Percentiles rank a stretch among this genome's conserved stretches.
Evolutionary conservation across 768 basidiomycete species (phyloP).

Genomic region (Peribolospora baueri): DNA sequence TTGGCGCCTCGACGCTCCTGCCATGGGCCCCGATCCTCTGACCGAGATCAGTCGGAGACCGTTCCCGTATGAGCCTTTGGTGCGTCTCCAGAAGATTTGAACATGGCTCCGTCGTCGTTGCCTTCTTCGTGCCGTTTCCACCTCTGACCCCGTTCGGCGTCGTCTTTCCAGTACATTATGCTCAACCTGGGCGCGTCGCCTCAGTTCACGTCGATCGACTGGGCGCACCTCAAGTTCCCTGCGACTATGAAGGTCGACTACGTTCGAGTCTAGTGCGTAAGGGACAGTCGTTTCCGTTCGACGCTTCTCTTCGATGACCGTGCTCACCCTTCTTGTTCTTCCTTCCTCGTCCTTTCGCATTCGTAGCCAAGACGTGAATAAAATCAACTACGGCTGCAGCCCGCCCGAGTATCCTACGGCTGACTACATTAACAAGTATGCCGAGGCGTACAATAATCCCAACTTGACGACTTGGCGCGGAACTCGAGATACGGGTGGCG

Average conservation of each 20-base stretch:
- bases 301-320: neutral
- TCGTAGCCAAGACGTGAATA: conserved; percentile 36
- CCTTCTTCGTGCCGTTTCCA: neutral
- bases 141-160: conserved; percentile 2
- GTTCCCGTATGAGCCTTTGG: conserved; percentile 80
- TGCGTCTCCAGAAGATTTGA: conserved; percentile 20
- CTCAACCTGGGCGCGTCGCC: conserved; percentile 41
- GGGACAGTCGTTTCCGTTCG: neutral
- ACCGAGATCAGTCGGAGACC: conserved; percentile 39
- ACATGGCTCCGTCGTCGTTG: neutral
- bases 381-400: conserved; percentile 46
- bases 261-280: conserved; percentile 38
- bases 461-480: conserved; percentile 23
- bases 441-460: conserved; percentile 17
- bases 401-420: conserved; percentile 54
- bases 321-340: neutral
- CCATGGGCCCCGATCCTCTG: conserved; percentile 40
- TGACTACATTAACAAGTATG: conserved; percentile 29
- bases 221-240: conserved; percentile 47
- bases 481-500: conserved; percentile 16
- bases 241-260: conserved; percentile 64
- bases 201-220: conserved; percentile 43
- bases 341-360: conserved; percentile 10
- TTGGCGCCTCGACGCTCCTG: conserved; percentile 44
- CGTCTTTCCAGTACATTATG: conserved; percentile 39